These are phyloP conservation scores for Xylaria sp. DNA, from an alignment of 2,329 filamentous ascomycete genomes.

Conservation along the genomic window DNA sequence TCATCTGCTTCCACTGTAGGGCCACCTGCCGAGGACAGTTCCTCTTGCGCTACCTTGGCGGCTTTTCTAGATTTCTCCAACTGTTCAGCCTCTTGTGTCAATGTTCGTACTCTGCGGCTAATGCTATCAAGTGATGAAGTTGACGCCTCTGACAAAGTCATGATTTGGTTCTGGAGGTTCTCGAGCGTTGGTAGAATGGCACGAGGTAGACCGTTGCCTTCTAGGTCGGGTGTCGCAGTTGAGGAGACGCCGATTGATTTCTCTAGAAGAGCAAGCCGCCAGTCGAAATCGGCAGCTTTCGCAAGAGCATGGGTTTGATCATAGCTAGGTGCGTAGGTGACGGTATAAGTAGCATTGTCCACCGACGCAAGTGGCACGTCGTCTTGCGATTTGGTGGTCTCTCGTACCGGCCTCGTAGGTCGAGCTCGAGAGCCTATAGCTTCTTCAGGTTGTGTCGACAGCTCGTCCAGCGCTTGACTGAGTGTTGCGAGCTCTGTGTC, in stretches of 20 bases:
- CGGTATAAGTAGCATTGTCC: constrained; percentile 66
- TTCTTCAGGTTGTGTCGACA: constrained; percentile 57
- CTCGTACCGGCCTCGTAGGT: constrained; percentile 46
- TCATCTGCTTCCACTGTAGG: constrained; percentile 59
- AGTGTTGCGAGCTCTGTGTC: constrained; percentile 73
- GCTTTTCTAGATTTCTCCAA: constrained; percentile 73
- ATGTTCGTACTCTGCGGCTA: constrained; percentile 74
- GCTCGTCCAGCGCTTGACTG: constrained; percentile 76
- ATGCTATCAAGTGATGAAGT: constrained; percentile 79
- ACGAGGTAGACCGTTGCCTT: constrained; percentile 65
- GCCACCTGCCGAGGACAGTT: constrained; percentile 61
- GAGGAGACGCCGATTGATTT: constrained; percentile 82
- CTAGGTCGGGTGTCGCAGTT: constrained; percentile 71
- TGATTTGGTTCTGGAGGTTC: constrained; percentile 82
- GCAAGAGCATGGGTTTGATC: constrained; percentile 77
- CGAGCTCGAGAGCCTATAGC: constrained; percentile 40
- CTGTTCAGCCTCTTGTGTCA: constrained; percentile 78
- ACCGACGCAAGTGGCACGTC: constrained; percentile 35
- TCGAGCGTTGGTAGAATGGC: constrained; percentile 87
- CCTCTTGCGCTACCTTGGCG: constrained; percentile 71
- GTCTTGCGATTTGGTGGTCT: constrained; percentile 40
- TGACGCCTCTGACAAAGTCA: constrained; percentile 77
- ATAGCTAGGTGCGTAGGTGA: constrained; percentile 72
- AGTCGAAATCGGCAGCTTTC: constrained; percentile 89
- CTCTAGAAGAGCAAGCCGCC: constrained; percentile 81